phyloP scores from a whole-genome alignment of 352 stramenopile species.

The Thalassiosira exigua region DNA sequence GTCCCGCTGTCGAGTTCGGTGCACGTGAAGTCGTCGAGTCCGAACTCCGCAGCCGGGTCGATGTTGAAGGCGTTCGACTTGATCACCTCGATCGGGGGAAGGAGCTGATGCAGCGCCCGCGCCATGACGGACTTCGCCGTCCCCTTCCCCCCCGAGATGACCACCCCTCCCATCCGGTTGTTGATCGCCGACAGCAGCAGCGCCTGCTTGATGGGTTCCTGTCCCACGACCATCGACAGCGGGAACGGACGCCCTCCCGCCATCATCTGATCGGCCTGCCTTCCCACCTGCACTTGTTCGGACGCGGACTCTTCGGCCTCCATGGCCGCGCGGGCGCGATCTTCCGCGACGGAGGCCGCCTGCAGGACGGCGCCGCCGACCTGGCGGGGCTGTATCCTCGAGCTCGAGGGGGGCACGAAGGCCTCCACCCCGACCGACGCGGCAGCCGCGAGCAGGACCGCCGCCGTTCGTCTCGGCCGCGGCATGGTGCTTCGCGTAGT shows the following conservation, averaged over 20 bases:
- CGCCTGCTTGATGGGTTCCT: slow-evolving; percentile 80
- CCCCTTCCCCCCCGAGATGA: slow-evolving; percentile 73
- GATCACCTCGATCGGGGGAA: slow-evolving; percentile 70
- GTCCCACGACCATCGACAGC: slow-evolving; percentile 74
- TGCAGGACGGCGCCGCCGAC: slow-evolving; percentile 3
- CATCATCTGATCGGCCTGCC: slow-evolving; percentile 64
- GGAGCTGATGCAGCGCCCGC: slow-evolving; percentile 65
- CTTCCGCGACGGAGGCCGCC: slow-evolving; percentile 53
- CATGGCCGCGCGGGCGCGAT: slow-evolving; percentile 68
- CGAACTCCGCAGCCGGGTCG: slow-evolving; percentile 59
- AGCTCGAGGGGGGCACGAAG: background rate
- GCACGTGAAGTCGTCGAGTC: slow-evolving; percentile 68
- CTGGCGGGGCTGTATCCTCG: slow-evolving; percentile 27
- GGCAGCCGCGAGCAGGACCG: slow-evolving; percentile 19
- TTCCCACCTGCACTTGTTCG: slow-evolving; percentile 22
- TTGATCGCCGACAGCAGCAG: slow-evolving; percentile 72
- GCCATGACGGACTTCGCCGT: slow-evolving; percentile 83
- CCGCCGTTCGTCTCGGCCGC: slow-evolving; percentile 38
- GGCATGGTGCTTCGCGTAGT: slow-evolving; percentile 28
- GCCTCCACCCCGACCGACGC: slow-evolving; percentile 24
- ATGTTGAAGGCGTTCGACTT: slow-evolving; percentile 74
- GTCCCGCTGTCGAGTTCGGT: slow-evolving; percentile 76
- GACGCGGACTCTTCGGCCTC: slow-evolving; percentile 56
- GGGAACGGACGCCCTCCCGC: slow-evolving; percentile 67
- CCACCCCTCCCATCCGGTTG: slow-evolving; percentile 69